Base-by-base conservation (phyloP, 768 basidiomycete species). In the Mycena rebaudengoi region DNA sequence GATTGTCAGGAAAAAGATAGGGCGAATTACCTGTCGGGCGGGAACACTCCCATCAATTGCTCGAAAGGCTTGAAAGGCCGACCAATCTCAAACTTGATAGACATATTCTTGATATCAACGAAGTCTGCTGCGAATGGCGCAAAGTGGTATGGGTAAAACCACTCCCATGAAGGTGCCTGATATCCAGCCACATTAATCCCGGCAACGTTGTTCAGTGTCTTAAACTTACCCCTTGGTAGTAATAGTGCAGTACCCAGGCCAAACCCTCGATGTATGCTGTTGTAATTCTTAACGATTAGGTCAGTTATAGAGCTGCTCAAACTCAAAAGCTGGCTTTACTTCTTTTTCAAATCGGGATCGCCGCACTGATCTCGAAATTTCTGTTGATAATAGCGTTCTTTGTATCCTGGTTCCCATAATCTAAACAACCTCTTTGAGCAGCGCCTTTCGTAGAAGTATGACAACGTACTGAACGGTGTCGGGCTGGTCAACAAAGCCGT, bases 141-240 rank as follows among this genome's bases (percentile, higher is more conserved):
- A 75, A 98, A 99, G 77, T 99, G 98, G 71, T 92, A 96, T 1
- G 98, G 98, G 75, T 98, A 99, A 79, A 91, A 99, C 98, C 98
- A 99, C 72, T 96, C 89, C 97, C 97, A 99, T 3, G 96, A 98
- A 4, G 94, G 92, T 8, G 93, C 88, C 94, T 91, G 62, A 43
- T 46, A 39, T 35, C 59, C 26, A 56, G 32, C 4, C 18, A 40
- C 30, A 37, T 60, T 65, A 49, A 71, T 71, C 32, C 73, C 64
- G n/a, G n/a, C 8, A 54, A 46, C 20, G 8, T 26, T 8, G 32
- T 33, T 20, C 28, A 12, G 32, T 52, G 48, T 25, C 39, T 65
- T 29, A 14, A 62, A 21, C 88, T 64, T 76, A 98, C 96, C 71
- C 98, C 98, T 85, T 99, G 97, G 74, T 99, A 99, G 74, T 99